Evolutionary conservation across 495 filamentous ascomycete species (phyloP), one percentile per base, ranked within the genome.

Genomic region (Sordaria brevicollis): DNA sequence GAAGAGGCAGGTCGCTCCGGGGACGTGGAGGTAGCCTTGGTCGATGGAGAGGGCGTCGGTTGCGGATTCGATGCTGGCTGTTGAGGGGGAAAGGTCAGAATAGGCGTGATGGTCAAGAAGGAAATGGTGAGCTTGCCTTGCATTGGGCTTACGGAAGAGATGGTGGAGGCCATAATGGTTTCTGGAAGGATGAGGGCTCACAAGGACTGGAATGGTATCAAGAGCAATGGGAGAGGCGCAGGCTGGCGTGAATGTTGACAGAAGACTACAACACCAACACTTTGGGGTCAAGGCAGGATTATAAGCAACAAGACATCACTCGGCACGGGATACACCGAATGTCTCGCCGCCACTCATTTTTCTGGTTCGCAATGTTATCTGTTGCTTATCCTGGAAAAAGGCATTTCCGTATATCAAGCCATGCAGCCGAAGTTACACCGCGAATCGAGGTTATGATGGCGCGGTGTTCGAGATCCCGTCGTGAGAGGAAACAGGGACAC

Each of bases 21-120:
- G 77, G 17, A 80, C 66, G 21, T 71, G 72, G 25, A 73, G 67
- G 3, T 67, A 62, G 62, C 74, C 74, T 25, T 65, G 39, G 29
- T 69, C 49, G 37, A 74, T 66, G 67, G 37, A 69, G 19, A 79
- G 43, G 49, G 49, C 65, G 35, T 43, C 67, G 11, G 75, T n/a
- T 9, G 74, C 68, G 3, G 71, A 71, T 57, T 75, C 73, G 35
- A 78, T 72, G 70, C 71, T 72, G 6, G 69, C 78, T 78, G 65
- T 8, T 57, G 15, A 25, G 31, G 5, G 36, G 49, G 37, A 11
- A 34, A 11, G 4, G 71, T 19, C 65, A 71, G 70, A 34, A 10
- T 71, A 17, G 25, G 6, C 3, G 3, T 67, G 33, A 21, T 29
- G 35, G 5, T 8, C 41, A 39, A 7, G 17, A n/a, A 25, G 15